Conservation (phyloP, 1,284 basidiomycete genomes). For the Heimioporus punctisporus region DNA sequence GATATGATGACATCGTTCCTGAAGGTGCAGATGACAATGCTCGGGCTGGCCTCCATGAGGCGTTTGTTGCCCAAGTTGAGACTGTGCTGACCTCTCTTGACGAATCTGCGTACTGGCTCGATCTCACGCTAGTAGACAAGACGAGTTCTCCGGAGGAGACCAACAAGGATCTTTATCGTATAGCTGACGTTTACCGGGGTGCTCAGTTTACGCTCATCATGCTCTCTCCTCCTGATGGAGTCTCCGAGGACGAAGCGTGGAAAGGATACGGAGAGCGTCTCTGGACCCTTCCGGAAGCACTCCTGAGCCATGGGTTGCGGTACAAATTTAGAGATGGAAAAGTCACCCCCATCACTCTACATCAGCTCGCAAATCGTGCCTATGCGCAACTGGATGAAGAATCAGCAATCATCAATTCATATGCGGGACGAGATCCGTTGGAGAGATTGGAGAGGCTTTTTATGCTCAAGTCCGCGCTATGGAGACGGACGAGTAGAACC, state of each 20-base stretch:
- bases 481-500: conserved; percentile 14
- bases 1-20: conserved; percentile 13
- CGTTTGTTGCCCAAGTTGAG: conserved; percentile 14
- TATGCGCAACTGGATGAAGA: conserved; percentile 19
- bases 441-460: conserved; percentile 29
- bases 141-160: background rate
- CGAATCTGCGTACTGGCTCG: conserved; percentile 27
- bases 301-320: conserved; percentile 19
- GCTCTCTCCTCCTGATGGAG: conserved; percentile 1
- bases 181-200: conserved; percentile 28
- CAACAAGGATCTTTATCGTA: conserved; percentile 26
- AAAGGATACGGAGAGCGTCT: conserved; percentile 24
- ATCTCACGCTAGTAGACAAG: conserved; percentile 10
- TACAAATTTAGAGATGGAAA: conserved; percentile 14
- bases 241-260: conserved; percentile 14
- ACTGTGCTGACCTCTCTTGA: conserved; percentile 6
- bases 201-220: conserved; percentile 31
- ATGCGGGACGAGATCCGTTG: conserved; percentile 22
- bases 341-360: conserved; percentile 23
- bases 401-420: conserved; percentile 26
- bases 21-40: background rate
- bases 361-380: conserved; percentile 26
- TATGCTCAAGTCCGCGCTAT: conserved; percentile 26
- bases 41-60: background rate
- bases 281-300: conserved; percentile 29